Percentiles rank a stretch among this genome's conserved stretches.
Evolutionary conservation across 495 filamentous ascomycete species (phyloP).

Genomic region (Penicillium egyptiacum): DNA sequence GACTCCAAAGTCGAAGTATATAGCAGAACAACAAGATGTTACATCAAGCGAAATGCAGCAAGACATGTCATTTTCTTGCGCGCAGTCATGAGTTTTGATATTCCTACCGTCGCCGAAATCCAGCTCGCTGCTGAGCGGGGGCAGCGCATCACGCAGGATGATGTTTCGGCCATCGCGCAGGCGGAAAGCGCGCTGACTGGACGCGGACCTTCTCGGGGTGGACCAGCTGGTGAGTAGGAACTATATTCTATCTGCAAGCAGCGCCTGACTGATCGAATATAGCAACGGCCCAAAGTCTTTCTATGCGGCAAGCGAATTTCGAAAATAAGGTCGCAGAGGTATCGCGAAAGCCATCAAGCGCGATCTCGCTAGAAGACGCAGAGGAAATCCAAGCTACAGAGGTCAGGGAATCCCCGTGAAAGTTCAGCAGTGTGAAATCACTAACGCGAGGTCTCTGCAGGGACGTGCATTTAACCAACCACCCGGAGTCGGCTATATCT

Average conservation of each 20-base stretch:
- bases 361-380: slow-evolving; percentile 39
- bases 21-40: neutral
- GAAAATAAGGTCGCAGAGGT: slow-evolving; percentile 38
- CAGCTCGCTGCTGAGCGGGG: slow-evolving; percentile 37
- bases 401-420: slow-evolving; percentile 14
- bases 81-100: slow-evolving; percentile 23
- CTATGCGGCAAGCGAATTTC: slow-evolving; percentile 41
- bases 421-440: neutral
- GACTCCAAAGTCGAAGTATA: slow-evolving; percentile 17
- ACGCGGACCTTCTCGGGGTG: slow-evolving; percentile 55
- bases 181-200: slow-evolving; percentile 41
- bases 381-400: slow-evolving; percentile 34
- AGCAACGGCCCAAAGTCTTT: slow-evolving; percentile 39
- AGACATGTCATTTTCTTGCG: neutral
- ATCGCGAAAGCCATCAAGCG: slow-evolving; percentile 32
- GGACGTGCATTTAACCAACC: slow-evolving; percentile 39
- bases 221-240: slow-evolving; percentile 46
- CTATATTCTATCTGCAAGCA: neutral
- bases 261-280: neutral
- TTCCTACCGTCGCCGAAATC: slow-evolving; percentile 33
- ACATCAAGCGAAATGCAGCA: neutral
- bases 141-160: slow-evolving; percentile 36
- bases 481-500: slow-evolving; percentile 32
- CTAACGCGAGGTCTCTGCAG: slow-evolving; percentile 14
- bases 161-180: slow-evolving; percentile 39